Percentiles rank a stretch among this genome's conserved stretches.
Evolutionary conservation across 2,329 filamentous ascomycete genomes (phyloP).

Genomic region (Domatiomyces globalis): DNA sequence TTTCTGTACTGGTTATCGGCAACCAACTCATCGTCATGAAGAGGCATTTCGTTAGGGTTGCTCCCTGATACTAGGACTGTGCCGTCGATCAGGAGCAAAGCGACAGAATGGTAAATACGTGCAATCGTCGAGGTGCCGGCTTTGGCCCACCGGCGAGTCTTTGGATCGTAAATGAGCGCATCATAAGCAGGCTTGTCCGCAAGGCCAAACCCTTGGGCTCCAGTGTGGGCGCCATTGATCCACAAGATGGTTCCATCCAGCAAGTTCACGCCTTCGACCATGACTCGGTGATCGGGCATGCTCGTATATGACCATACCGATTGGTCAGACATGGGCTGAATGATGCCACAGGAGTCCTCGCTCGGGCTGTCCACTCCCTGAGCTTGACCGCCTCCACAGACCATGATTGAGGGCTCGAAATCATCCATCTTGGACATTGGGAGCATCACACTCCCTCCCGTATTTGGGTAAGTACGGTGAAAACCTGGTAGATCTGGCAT

Average conservation of each 20-base stretch:
- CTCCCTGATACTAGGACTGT: constrained; percentile 46
- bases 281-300: constrained; percentile 42
- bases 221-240: constrained; percentile 44
- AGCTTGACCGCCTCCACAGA: constrained; percentile 47
- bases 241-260: constrained; percentile 47
- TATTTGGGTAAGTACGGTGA: constrained; percentile 48
- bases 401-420: constrained; percentile 41
- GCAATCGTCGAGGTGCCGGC: constrained; percentile 31
- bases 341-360: constrained; percentile 44
- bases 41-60: constrained; percentile 46
- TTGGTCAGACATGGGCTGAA: constrained; percentile 36
- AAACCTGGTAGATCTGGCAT: constrained; percentile 41
- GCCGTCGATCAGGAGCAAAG: constrained; percentile 45
- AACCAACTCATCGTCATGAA: constrained; percentile 29
- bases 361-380: constrained; percentile 46
- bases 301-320: constrained; percentile 43
- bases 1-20: constrained; percentile 28
- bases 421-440: constrained; percentile 38
- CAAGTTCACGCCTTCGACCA: constrained; percentile 47
- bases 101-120: constrained; percentile 47
- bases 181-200: constrained; percentile 40
- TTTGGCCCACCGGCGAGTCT: constrained; percentile 36
- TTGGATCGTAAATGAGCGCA: constrained; percentile 44
- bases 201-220: constrained; percentile 47
- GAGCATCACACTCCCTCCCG: constrained; percentile 44